Percentiles rank a stretch among this genome's conserved stretches.
Conservation (phyloP, 2,329 filamentous ascomycete genomes). For the Periconia sp. region DNA sequence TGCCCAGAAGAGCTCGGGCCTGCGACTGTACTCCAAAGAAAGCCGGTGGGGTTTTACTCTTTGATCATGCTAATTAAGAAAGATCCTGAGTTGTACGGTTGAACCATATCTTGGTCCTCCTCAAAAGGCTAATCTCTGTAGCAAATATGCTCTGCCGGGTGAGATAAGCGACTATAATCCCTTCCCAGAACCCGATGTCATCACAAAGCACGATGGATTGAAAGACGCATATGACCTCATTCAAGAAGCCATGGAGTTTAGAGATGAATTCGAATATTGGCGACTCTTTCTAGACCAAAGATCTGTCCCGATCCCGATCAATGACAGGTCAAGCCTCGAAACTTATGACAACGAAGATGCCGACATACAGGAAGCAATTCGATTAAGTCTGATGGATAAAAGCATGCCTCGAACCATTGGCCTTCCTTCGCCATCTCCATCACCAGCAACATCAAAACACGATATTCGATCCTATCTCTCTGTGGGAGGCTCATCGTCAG, state of each 20-base stretch:
- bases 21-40: slow-evolving; percentile 1
- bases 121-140: slow-evolving; percentile 7
- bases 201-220: neutral
- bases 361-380: too few species aligned
- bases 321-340: too few species aligned
- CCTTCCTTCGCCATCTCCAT: too few species aligned
- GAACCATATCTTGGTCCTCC: neutral
- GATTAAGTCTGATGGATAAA: too few species aligned
- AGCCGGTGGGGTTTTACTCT: slow-evolving; percentile 14
- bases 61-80: slow-evolving; percentile 18
- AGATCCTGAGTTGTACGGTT: slow-evolving; percentile 15
- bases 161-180: slow-evolving; percentile 12
- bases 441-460: too few species aligned
- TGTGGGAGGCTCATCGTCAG: too few species aligned
- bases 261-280: slow-evolving; percentile 1
- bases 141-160: slow-evolving; percentile 19
- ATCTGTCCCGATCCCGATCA: too few species aligned
- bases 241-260: neutral
- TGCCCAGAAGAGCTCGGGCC: slow-evolving; percentile 23
- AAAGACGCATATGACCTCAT: neutral
- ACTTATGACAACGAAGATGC: too few species aligned
- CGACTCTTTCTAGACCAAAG: neutral
- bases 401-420: too few species aligned
- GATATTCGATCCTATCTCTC: too few species aligned
- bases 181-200: neutral